Evolutionary conservation across 2,329 filamentous ascomycete genomes (phyloP).

Genomic region (Phyllosticta ampelicida): DNA sequence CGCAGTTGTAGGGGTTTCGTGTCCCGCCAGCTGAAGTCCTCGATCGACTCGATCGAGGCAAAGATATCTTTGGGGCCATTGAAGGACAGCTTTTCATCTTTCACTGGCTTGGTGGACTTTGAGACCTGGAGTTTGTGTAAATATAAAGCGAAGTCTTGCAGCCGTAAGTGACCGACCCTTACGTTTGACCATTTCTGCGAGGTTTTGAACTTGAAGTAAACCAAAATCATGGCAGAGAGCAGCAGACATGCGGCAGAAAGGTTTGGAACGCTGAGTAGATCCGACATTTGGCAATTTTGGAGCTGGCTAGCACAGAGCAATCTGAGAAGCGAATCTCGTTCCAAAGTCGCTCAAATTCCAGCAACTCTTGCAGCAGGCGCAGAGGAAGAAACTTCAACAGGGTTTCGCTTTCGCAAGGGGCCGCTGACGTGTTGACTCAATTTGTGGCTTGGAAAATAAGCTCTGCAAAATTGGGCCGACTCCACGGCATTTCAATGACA

Average conservation of each 20-base stretch:
- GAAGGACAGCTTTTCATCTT: neutral
- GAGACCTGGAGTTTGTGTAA: neutral
- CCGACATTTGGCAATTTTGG: neutral
- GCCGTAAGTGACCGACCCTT: neutral
- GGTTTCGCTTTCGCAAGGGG: neutral
- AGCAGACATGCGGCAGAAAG: neutral
- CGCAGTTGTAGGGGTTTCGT: conserved; percentile 44
- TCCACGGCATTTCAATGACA: neutral
- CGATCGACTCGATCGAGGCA: conserved; percentile 35
- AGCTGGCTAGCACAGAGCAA: neutral
- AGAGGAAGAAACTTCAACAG: neutral
- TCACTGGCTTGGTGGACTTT: neutral
- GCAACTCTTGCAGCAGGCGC: neutral
- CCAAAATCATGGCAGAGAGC: neutral
- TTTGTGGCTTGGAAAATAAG: neutral
- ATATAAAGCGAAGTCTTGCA: neutral
- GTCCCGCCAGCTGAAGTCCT: conserved; percentile 40
- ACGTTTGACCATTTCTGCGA: neutral
- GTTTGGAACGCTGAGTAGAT: neutral
- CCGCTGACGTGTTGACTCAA: neutral
- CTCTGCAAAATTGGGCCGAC: neutral
- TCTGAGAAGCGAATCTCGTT: neutral
- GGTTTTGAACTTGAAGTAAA: neutral
- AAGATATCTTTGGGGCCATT: conserved; percentile 22
- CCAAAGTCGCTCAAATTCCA: neutral